phyloP scores from a whole-genome alignment of 495 filamentous ascomycete species.

The Annulohypoxylon moriforme region DNA sequence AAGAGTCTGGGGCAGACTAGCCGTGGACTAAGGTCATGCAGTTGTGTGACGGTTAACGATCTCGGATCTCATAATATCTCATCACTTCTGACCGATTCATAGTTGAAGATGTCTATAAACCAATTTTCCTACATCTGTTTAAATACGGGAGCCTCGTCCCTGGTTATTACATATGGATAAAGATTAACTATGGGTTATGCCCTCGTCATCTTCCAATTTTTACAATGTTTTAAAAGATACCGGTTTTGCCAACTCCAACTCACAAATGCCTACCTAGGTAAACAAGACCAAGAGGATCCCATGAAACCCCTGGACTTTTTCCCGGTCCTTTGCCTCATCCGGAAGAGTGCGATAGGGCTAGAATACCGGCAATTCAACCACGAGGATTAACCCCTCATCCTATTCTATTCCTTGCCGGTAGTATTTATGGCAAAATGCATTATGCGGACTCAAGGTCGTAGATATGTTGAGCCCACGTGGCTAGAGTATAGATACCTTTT shows the following conservation, averaged over 20 bases:
- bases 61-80: neutral
- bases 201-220: neutral
- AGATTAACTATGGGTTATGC: neutral
- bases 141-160: too few species aligned
- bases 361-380: slow-evolving; percentile 39
- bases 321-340: slow-evolving; percentile 32
- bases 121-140: too few species aligned
- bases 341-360: slow-evolving; percentile 28
- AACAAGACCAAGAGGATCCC: neutral
- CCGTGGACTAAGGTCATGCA: slow-evolving; percentile 1
- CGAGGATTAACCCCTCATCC: slow-evolving; percentile 37
- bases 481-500: slow-evolving; percentile 29
- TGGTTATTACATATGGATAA: neutral
- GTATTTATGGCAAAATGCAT: slow-evolving; percentile 38
- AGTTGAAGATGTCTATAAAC: neutral
- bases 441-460: slow-evolving; percentile 19
- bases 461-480: slow-evolving; percentile 30
- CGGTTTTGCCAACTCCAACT: neutral
- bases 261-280: neutral
- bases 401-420: slow-evolving; percentile 23
- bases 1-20: slow-evolving; percentile 20
- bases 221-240: neutral
- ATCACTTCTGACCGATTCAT: neutral
- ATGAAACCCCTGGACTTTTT: slow-evolving; percentile 1
- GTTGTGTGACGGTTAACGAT: neutral